A percentile compares a stretch with the other conserved stretches of the same genome.
Evolutionary conservation across 2,329 filamentous ascomycete genomes (phyloP).

Genomic region (Ophiostoma ulmi): DNA sequence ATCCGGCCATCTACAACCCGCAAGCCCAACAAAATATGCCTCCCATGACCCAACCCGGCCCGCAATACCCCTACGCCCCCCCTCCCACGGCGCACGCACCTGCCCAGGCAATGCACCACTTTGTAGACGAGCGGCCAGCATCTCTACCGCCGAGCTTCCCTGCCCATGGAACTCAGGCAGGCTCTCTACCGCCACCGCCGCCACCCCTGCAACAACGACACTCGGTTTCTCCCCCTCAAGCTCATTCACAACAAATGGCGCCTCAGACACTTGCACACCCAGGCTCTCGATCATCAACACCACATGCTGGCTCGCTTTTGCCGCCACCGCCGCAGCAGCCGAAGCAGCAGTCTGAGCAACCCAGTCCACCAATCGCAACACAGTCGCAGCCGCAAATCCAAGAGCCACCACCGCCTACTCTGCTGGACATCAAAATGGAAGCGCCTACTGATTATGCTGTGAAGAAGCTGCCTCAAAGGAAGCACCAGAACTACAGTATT

Average conservation of each 20-base stretch:
- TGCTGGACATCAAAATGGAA: slow-evolving; percentile 34
- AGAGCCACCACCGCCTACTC: slow-evolving; percentile 49
- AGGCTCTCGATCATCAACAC: slow-evolving; percentile 51
- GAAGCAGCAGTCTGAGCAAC: slow-evolving; percentile 26
- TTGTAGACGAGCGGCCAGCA: slow-evolving; percentile 67
- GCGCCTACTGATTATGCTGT: slow-evolving; percentile 36
- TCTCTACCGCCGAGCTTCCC: slow-evolving; percentile 65
- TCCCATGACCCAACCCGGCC: slow-evolving; percentile 38
- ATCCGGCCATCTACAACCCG: slow-evolving; percentile 78
- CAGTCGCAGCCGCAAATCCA: slow-evolving; percentile 30
- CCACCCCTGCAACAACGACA: slow-evolving; percentile 42
- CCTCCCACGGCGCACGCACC: slow-evolving; percentile 31
- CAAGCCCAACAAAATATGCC: slow-evolving; percentile 44
- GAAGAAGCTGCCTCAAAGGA: slow-evolving; percentile 65
- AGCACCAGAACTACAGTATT: slow-evolving; percentile 83
- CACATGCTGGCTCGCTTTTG: slow-evolving; percentile 34
- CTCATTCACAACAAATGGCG: slow-evolving; percentile 48
- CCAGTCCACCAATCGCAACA: slow-evolving; percentile 1
- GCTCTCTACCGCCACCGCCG: slow-evolving; percentile 40
- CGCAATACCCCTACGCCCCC: slow-evolving; percentile 38
- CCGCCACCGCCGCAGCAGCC: slow-evolving; percentile 46
- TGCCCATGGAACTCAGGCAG: slow-evolving; percentile 43
- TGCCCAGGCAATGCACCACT: slow-evolving; percentile 56
- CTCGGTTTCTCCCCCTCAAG: slow-evolving; percentile 57
- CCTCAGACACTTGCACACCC: slow-evolving; percentile 33